phyloP scores from a whole-genome alignment of 352 stramenopile species.

The Pythium apleroticum region DNA sequence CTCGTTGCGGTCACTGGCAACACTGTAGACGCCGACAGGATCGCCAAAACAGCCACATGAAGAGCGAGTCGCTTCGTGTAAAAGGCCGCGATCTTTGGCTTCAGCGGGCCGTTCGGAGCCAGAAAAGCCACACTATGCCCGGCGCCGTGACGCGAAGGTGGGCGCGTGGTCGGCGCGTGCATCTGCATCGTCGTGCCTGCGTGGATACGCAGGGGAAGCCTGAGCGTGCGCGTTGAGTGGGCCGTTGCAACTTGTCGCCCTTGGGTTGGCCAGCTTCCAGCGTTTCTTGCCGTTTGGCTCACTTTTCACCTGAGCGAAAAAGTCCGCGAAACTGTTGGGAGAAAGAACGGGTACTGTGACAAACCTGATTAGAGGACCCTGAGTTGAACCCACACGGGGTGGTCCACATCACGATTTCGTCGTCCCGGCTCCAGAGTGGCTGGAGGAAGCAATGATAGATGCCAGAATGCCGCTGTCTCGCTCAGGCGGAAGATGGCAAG shows the following conservation, averaged over 20 bases:
- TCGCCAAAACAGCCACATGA: not conserved
- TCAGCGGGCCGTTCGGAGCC: not conserved
- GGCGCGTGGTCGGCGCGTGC: not conserved
- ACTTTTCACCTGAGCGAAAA: constrained; percentile 14
- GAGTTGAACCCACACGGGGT: constrained; percentile 13
- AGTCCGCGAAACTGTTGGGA: constrained; percentile 24
- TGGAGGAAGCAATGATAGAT: too few relatives aligned
- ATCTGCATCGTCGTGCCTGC: not conserved
- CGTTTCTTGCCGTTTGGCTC: constrained; percentile 16
- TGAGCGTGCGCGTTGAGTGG: too few relatives aligned
- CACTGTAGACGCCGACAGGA: not conserved
- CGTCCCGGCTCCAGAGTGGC: too few relatives aligned
- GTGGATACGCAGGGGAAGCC: not conserved
- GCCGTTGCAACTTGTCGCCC: constrained; percentile 11
- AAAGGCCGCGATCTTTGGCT: not conserved
- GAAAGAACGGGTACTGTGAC: constrained; percentile 8
- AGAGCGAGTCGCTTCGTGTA: not conserved
- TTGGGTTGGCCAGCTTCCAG: not conserved
- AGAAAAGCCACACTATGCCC: not conserved
- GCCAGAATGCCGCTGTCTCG: too few relatives aligned
- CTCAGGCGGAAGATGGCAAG: too few relatives aligned
- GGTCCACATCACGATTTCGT: too few relatives aligned
- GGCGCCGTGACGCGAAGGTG: not conserved
- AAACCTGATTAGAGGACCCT: constrained; percentile 15
- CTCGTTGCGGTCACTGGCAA: not conserved